Percentiles rank a stretch among this genome's conserved stretches.
Evolutionary conservation across 805 yeast species (phyloP).

Genomic region (Wickerhamiella occidentalis): DNA sequence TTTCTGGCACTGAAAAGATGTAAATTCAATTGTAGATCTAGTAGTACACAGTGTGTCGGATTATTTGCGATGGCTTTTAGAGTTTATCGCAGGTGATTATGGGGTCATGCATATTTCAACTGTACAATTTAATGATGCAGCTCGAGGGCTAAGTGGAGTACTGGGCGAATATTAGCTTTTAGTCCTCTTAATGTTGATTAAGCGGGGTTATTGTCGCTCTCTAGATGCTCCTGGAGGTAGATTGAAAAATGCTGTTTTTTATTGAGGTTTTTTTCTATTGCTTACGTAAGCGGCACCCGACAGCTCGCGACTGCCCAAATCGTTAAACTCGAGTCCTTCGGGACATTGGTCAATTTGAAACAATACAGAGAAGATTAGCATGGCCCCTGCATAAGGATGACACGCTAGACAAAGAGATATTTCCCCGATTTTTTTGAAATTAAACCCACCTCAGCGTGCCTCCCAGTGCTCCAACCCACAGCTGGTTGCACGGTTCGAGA

Average conservation of each 20-base stretch:
- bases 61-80: no score
- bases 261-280: background rate
- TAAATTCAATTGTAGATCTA: no score
- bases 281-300: background rate
- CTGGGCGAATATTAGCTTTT: no score
- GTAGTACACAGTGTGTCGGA: no score
- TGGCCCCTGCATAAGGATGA: slow-evolving; percentile 99
- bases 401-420: slow-evolving; percentile 99
- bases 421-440: slow-evolving; percentile 54
- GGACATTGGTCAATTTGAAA: slow-evolving; percentile 98
- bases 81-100: background rate
- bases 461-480: background rate
- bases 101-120: background rate
- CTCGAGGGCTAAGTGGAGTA: no score
- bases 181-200: no score
- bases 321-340: slow-evolving; percentile 22
- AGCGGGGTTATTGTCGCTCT: no score
- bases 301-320: background rate
- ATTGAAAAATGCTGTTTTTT: no score
- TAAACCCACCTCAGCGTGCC: background rate
- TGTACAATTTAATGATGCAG: no score
- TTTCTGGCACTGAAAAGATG: no score
- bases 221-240: no score
- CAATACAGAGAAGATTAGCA: slow-evolving; percentile 99
- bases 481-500: background rate